A percentile compares a stretch with the other conserved stretches of the same genome.
These are phyloP conservation scores for Globisporangium recalcitrans DNA, from an alignment of 352 stramenopile species.

Conservation along the genomic window DNA sequence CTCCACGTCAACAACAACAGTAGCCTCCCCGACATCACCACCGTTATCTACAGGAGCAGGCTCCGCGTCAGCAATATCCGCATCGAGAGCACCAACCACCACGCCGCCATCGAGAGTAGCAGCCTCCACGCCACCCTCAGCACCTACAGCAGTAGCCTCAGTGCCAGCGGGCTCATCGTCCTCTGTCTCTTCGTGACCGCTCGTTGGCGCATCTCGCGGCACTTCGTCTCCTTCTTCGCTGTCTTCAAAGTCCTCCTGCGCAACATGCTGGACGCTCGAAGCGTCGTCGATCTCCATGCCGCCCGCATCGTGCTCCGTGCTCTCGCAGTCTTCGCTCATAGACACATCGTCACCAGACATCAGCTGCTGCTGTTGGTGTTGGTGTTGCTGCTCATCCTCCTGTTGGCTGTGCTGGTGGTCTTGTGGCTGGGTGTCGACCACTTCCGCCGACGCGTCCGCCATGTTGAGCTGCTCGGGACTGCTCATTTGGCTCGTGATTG, in stretches of 20 bases:
- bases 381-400: not conserved
- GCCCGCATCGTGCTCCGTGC: not conserved
- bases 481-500: conserved; percentile 3
- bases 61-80: not conserved
- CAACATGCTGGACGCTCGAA: not conserved
- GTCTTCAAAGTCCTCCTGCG: conserved; percentile 1
- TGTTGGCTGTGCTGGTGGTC: not conserved
- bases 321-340: not conserved
- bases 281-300: conserved; percentile 2
- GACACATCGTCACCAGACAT: not conserved
- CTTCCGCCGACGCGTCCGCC: not conserved
- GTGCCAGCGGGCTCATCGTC: not conserved
- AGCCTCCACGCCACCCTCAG: not conserved
- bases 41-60: not conserved
- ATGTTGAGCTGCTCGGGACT: conserved; percentile 4
- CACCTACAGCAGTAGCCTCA: not conserved
- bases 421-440: not conserved
- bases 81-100: not conserved
- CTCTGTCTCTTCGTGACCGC: not conserved
- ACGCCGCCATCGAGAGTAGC: not conserved
- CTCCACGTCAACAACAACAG: not conserved
- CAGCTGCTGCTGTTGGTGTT: not conserved
- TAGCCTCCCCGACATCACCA: not conserved
- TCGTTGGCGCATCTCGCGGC: not conserved
- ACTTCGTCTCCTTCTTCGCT: not conserved